Base-by-base conservation (phyloP, 2,329 filamentous ascomycete species). In the Hypoxylon sp. region DNA sequence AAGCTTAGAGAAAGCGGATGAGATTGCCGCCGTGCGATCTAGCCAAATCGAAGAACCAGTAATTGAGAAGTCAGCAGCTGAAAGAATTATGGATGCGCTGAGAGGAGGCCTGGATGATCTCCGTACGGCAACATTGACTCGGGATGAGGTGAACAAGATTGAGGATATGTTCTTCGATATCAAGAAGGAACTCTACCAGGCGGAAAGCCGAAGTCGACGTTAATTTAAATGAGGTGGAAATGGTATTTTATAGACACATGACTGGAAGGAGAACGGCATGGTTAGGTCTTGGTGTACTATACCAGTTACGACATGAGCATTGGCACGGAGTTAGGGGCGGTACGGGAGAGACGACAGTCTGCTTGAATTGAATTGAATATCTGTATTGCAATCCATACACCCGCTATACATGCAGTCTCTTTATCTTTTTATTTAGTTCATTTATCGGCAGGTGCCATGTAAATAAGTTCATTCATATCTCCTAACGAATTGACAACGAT, bases 161-260 rank as follows among this genome's bases (percentile, higher is more conserved):
- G 93, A 96, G 75, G 91, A 94, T 75, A 81, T 93, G 73, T 84
- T 96, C 76, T 93, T 94, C 82, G 91, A 95, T 77, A 88, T 95
- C 70, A 90, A 92, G 78, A 85, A 87, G 69, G 89, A 91, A 77
- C 84, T 94, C 56, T 92, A 91, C 77, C 88, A 90, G 61, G 93
- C 92, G 14, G 89, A 89, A 73, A 83, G 83, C 73, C 85, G 91
- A 67, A 85, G 87, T 38, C 73, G 77, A 38, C 34, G 36, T 34
- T 62, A 61, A 56, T 60, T 38, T 63, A 11, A 5, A 57, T 43
- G 34, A 32, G 9, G 21, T 32, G 55, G 38, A 53, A 34, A 59
- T 43, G 43, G 41, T 21, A 48, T 55, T 14, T 14, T 55, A 62
- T 58, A 64, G 23, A 46, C 23, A 53, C 41, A 64, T 60, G 61